Percentiles rank a stretch among this genome's conserved stretches.
These are phyloP conservation scores for Podochytrium sp. DNA, from an alignment of 192 early-diverging fungal species.

Conservation along the genomic window DNA sequence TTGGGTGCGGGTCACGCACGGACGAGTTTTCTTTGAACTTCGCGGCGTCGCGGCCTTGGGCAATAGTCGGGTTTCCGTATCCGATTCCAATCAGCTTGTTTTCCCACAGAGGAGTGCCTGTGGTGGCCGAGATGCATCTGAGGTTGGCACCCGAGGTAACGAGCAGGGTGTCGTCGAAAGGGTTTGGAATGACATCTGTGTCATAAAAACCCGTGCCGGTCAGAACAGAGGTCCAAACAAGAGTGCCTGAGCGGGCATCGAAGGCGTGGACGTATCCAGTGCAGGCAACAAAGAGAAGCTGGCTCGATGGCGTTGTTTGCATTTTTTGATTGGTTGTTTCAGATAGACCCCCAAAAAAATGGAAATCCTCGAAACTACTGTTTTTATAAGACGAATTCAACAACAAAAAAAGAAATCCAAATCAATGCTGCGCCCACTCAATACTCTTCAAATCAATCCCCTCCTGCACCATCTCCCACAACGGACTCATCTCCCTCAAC, in stretches of 20 bases:
- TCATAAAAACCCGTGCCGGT: background rate
- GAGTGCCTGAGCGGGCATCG: background rate
- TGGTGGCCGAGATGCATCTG: background rate
- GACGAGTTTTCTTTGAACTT: background rate
- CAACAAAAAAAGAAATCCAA: no score
- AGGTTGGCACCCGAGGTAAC: constrained; percentile 8
- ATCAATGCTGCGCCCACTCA: constrained; percentile 88
- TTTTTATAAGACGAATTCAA: no score
- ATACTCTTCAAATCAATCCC: constrained; percentile 91
- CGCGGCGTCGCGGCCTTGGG: background rate
- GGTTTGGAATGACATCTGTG: background rate
- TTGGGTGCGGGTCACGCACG: background rate
- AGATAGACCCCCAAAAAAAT: background rate
- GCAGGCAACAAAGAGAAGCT: background rate
- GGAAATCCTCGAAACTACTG: no score
- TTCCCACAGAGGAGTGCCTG: background rate
- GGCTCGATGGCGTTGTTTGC: background rate
- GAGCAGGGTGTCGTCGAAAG: background rate
- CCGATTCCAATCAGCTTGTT: constrained; percentile 2
- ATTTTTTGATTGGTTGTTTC: background rate
- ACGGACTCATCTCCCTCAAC: constrained; percentile 94
- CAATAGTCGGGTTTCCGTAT: background rate
- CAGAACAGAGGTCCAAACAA: background rate
- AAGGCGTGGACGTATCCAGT: background rate
- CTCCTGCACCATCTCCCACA: constrained; percentile 98